Percentiles rank a stretch among this genome's conserved stretches.
phyloP scores from a whole-genome alignment of 176 grass and related monocot genomes.

The Carex myosuroides region DNA sequence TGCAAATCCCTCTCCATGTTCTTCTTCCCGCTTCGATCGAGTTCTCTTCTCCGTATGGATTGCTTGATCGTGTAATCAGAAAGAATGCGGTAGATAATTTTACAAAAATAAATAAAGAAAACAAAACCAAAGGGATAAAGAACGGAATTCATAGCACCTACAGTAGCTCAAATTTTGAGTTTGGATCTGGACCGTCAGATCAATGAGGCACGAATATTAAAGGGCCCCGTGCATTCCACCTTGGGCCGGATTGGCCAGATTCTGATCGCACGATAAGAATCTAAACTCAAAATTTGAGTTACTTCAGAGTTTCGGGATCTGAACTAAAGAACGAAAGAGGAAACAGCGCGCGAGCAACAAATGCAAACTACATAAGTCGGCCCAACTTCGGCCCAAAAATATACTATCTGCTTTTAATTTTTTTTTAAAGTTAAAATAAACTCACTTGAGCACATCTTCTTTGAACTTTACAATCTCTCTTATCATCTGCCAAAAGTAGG shows the following conservation, averaged over 20 bases:
- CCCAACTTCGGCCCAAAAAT: not conserved
- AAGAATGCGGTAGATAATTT: not conserved
- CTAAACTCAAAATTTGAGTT: too few relatives aligned
- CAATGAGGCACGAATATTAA: too few relatives aligned
- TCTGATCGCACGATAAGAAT: too few relatives aligned
- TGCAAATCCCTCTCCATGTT: not conserved
- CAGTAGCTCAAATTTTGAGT: too few relatives aligned
- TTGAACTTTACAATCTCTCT: constrained; percentile 64
- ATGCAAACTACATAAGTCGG: not conserved
- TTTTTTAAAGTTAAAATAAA: not conserved
- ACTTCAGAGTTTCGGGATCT: too few relatives aligned
- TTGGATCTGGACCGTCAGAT: too few relatives aligned
- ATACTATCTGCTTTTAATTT: not conserved
- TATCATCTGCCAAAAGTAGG: constrained; percentile 63
- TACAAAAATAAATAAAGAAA: not conserved
- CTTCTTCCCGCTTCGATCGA: not conserved
- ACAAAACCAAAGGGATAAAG: not conserved
- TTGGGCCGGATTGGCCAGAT: too few relatives aligned
- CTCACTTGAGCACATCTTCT: constrained; percentile 37
- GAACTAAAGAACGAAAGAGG: not conserved
- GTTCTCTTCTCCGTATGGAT: not conserved
- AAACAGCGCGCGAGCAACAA: not conserved
- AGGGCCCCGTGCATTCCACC: too few relatives aligned
- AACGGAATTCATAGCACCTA: not conserved
- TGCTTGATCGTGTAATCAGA: not conserved